A percentile compares a stretch with the other conserved stretches of the same genome.
These are phyloP conservation scores for Panellus pusillus DNA, from an alignment of 768 basidiomycete species.

Conservation along the genomic window DNA sequence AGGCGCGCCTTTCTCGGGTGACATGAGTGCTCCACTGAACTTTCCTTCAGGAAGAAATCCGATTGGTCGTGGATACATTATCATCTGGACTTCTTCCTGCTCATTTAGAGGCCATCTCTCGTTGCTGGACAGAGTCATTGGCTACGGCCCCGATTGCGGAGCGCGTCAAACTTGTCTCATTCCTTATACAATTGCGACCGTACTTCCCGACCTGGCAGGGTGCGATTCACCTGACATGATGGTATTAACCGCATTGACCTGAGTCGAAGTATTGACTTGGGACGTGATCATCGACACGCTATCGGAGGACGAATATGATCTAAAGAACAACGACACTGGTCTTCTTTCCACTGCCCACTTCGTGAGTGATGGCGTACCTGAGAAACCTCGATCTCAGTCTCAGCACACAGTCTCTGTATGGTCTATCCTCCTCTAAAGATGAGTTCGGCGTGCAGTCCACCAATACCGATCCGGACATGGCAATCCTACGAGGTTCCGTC, in stretches of 20 bases:
- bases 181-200: slow-evolving; percentile 66
- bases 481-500: slow-evolving; percentile 51
- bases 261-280: slow-evolving; percentile 63
- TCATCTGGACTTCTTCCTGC: slow-evolving; percentile 61
- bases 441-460: slow-evolving; percentile 13
- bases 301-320: slow-evolving; percentile 52
- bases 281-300: slow-evolving; percentile 57
- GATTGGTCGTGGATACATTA: slow-evolving; percentile 57
- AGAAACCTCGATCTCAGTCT: no score
- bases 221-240: slow-evolving; percentile 24
- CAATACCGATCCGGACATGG: slow-evolving; percentile 47
- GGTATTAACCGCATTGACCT: not conserved
- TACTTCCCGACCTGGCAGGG: slow-evolving; percentile 71
- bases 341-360: slow-evolving; percentile 38
- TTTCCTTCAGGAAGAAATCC: slow-evolving; percentile 61
- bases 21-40: not conserved
- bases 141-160: slow-evolving; percentile 55
- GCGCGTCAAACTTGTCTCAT: slow-evolving; percentile 56
- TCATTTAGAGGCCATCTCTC: slow-evolving; percentile 64
- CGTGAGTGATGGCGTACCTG: slow-evolving; percentile 31
- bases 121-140: slow-evolving; percentile 68
- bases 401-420: slow-evolving; percentile 43
- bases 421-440: slow-evolving; percentile 34
- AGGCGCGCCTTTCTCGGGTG: slow-evolving; percentile 36
- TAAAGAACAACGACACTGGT: slow-evolving; percentile 38